A percentile compares a stretch with the other conserved stretches of the same genome.
These are phyloP conservation scores for Porphyra umbilicalis DNA, from an alignment of 31 red algal genomes.

Conservation along the genomic window DNA sequence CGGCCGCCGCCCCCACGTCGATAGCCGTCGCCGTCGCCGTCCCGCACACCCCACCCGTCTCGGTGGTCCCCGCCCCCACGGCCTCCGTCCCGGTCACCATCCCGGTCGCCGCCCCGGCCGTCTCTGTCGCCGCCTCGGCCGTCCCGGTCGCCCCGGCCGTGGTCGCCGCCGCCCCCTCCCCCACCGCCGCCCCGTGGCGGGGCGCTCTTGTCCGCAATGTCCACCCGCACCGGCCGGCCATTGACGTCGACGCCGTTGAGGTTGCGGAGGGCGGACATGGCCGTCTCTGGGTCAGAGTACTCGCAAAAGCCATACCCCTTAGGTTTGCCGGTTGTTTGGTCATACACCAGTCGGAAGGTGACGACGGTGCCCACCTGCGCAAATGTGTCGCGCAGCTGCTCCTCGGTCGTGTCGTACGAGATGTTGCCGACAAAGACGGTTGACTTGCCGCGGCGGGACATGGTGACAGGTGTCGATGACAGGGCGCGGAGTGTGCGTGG, in stretches of 20 bases:
- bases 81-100: background rate
- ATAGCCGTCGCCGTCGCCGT: background rate
- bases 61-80: background rate
- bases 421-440: conserved; percentile 94
- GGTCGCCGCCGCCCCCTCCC: background rate
- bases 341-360: conserved; percentile 81
- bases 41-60: background rate
- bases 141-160: background rate
- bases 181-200: background rate
- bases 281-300: conserved; percentile 90
- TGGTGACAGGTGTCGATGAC: too few relatives aligned
- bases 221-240: conserved; percentile 80
- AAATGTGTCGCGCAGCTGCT: conserved; percentile 77
- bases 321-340: conserved; percentile 79
- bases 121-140: background rate
- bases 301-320: conserved; percentile 97
- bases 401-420: conserved; percentile 84
- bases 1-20: conserved; percentile 3
- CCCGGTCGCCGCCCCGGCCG: background rate
- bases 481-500: too few relatives aligned
- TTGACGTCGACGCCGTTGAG: conserved; percentile 80
- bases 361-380: conserved; percentile 79
- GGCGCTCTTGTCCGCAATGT: conserved; percentile 39
- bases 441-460: conserved; percentile 48
- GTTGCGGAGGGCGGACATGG: conserved; percentile 81